phyloP scores from a whole-genome alignment of 345 rosid species.

The Sisymbrium irio region DNA sequence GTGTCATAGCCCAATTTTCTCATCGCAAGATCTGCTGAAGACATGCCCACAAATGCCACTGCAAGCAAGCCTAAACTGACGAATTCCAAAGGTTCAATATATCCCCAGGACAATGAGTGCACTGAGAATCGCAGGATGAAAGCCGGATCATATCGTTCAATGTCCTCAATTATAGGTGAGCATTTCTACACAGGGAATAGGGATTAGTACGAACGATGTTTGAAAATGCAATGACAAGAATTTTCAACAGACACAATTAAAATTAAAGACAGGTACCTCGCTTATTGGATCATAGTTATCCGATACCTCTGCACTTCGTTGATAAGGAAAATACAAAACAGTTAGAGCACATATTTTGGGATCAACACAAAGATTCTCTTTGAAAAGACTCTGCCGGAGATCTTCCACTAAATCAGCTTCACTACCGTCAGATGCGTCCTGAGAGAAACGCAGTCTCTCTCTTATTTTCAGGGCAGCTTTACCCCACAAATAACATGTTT shows the following conservation, averaged over 20 bases:
- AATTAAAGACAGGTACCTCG: slow-evolving; percentile 23
- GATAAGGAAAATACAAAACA: slow-evolving; percentile 62
- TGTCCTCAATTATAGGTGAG: slow-evolving; percentile 31
- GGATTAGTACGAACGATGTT: not conserved
- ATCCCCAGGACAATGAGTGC: slow-evolving; percentile 55
- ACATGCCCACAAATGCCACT: slow-evolving; percentile 70
- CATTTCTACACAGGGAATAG: slow-evolving; percentile 38
- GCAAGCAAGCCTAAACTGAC: slow-evolving; percentile 89
- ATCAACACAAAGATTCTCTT: slow-evolving; percentile 79
- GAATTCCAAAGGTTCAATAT: slow-evolving; percentile 79
- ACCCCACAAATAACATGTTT: slow-evolving; percentile 78
- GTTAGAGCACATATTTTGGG: slow-evolving; percentile 71
- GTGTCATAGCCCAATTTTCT: slow-evolving; percentile 81
- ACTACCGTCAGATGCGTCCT: slow-evolving; percentile 37
- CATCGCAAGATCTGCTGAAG: slow-evolving; percentile 77
- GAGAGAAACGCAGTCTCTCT: slow-evolving; percentile 51
- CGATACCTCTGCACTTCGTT: slow-evolving; percentile 41
- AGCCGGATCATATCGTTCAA: slow-evolving; percentile 71
- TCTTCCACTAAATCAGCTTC: slow-evolving; percentile 52
- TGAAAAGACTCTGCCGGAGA: slow-evolving; percentile 52
- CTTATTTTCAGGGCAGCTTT: slow-evolving; percentile 54
- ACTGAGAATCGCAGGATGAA: slow-evolving; percentile 70
- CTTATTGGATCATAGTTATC: slow-evolving; percentile 9
- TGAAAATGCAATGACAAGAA: not conserved
- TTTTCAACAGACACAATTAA: not conserved